Conservation (phyloP, 768 basidiomycete genomes). For the Podaxis sp. region DNA sequence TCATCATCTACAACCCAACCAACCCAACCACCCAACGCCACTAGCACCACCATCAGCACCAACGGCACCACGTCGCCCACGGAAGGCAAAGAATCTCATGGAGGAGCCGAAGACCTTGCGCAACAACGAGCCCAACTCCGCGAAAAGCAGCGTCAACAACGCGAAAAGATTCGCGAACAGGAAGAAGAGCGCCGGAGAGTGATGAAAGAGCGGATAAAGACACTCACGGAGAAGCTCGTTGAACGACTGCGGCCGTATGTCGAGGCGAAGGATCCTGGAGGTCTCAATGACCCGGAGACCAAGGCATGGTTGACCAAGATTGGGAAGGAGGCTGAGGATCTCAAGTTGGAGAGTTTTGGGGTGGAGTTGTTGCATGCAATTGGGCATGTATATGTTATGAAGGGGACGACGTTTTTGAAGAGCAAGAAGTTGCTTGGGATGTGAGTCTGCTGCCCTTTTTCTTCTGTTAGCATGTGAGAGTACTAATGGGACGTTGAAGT, state of each 20-base stretch:
- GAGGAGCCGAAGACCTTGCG: conserved; percentile 15
- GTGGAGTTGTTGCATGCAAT: conserved; percentile 94
- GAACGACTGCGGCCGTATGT: conserved; percentile 90
- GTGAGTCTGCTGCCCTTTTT: conserved; percentile 39
- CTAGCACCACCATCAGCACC: conserved; percentile 5
- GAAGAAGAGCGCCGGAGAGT: conserved; percentile 79
- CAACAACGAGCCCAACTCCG: conserved; percentile 30
- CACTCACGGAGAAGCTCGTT: conserved; percentile 73
- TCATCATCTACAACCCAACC: conserved; percentile 6
- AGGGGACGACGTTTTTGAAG: conserved; percentile 89
- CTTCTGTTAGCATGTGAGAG: conserved; percentile 10
- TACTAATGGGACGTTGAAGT: conserved; percentile 30
- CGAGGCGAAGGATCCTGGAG: conserved; percentile 82
- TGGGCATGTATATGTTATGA: conserved; percentile 89
- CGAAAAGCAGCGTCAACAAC: conserved; percentile 61
- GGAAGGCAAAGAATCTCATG: conserved; percentile 8
- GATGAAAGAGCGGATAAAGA: conserved; percentile 74
- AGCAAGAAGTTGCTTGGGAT: conserved; percentile 89
- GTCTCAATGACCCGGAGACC: conserved; percentile 81
- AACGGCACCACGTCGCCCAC: conserved; percentile 11
- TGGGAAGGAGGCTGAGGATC: conserved; percentile 83
- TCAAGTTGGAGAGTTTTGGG: conserved; percentile 97
- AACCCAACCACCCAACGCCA: neutral
- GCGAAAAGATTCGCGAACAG: conserved; percentile 76
- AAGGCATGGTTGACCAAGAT: conserved; percentile 74